Evolutionary conservation across 2,329 filamentous ascomycete genomes (phyloP), one percentile per base, ranked within the genome.

Genomic region (Epichloe typhina): DNA sequence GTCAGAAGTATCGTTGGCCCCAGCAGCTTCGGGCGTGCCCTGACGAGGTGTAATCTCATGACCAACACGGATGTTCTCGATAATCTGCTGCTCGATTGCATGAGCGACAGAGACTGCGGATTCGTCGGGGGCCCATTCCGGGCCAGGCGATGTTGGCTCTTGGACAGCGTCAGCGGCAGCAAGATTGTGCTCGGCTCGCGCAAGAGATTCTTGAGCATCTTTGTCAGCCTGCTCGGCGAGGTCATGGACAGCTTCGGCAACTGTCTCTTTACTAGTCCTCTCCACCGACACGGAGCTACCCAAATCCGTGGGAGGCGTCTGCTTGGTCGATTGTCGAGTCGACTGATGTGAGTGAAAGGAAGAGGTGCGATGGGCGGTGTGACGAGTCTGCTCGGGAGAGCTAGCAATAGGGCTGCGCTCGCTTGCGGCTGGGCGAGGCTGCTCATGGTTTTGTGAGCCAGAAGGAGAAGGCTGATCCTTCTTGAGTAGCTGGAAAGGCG

Each of bases 161-260:
- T 15, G 19, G 13, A 23, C 50, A 49, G 59, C 57, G 39, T 72
- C 70, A 56, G 68, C 68, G 57, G 73, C 71, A 55, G 64, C 67
- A 56, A 74, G 68, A 54, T 75, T 70, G 33, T 74, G 65, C 59
- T 77, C 72, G 33, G 73, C 75, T 50, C 76, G 70, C 46, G 76
- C 78, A 51, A 88, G 67, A 44, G 83, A 82, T 60, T 85, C 77
- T 58, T 82, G 80, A 3, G 84, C 82, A 59, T 76, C 73, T 7
- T 67, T 64, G 53, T 77, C 69, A 19, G 66, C 74, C 57, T 70
- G 68, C 47, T 65, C 64, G 42, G 83, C 84, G 55, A 89, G 71
- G 41, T 81, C 82, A 56, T 73, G 77, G 40, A 89, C 72, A 26
- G 84, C 82, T 51, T 87, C 80, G 19, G 84, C 74, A 33, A 93